Conservation (phyloP, 2,329 filamentous ascomycete species). For the Diplodia scrobiculata region DNA sequence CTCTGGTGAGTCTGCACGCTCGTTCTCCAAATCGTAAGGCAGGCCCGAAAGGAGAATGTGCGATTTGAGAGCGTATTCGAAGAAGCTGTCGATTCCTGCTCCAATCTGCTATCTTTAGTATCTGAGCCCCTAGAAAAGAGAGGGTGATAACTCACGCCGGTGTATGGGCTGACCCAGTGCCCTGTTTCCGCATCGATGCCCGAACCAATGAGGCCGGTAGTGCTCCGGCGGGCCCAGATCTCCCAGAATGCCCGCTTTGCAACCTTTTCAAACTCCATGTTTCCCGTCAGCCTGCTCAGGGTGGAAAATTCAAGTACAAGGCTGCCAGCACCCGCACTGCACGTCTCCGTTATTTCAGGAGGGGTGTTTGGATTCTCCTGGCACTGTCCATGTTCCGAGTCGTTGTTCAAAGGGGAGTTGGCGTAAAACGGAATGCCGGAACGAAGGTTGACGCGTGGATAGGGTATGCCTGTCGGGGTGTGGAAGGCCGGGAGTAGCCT, state of each 20-base stretch:
- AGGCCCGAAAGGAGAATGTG: slow-evolving; percentile 83
- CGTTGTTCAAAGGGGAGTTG: slow-evolving; percentile 76
- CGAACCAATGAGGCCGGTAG: slow-evolving; percentile 83
- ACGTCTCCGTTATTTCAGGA: slow-evolving; percentile 88
- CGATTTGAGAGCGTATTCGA: slow-evolving; percentile 95
- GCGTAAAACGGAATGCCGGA: slow-evolving; percentile 89
- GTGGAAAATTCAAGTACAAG: slow-evolving; percentile 91
- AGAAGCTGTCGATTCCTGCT: slow-evolving; percentile 96
- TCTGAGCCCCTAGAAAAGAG: slow-evolving; percentile 19
- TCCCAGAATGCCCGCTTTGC: slow-evolving; percentile 96
- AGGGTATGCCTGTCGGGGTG: slow-evolving; percentile 86
- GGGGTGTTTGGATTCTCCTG: slow-evolving; percentile 48
- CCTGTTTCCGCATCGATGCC: slow-evolving; percentile 91
- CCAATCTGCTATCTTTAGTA: slow-evolving; percentile 63
- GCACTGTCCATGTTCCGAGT: slow-evolving; percentile 54
- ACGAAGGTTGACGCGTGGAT: slow-evolving; percentile 88
- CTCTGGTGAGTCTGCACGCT: slow-evolving; percentile 69
- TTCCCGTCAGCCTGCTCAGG: slow-evolving; percentile 82
- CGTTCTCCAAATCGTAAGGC: slow-evolving; percentile 47
- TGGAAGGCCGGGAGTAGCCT: slow-evolving; percentile 89
- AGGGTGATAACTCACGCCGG: slow-evolving; percentile 58
- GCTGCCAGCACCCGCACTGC: slow-evolving; percentile 94
- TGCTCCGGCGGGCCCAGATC: slow-evolving; percentile 86
- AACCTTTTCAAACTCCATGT: slow-evolving; percentile 81
- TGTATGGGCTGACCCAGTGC: slow-evolving; percentile 81